These are phyloP conservation scores for Epichloe amarillans DNA, from an alignment of 2,329 filamentous ascomycete species.

Conservation along the genomic window DNA sequence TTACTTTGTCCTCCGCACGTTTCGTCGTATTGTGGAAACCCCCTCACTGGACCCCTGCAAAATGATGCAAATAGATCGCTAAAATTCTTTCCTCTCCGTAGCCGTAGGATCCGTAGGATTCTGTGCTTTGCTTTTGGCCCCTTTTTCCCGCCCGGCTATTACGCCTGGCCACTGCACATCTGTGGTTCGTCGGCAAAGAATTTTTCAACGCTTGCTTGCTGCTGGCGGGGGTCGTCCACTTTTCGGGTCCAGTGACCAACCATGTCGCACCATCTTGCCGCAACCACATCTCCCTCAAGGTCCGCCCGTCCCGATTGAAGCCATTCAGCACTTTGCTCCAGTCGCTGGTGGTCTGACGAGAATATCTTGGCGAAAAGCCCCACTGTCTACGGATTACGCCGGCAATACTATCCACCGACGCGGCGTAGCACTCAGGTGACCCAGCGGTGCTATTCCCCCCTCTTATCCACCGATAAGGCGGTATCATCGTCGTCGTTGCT, in stretches of 20 bases:
- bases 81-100: too few species aligned
- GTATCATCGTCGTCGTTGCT: constrained; percentile 7
- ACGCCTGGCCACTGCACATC: too few species aligned
- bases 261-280: neutral
- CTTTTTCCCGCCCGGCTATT: too few species aligned
- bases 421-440: constrained; percentile 13
- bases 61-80: neutral
- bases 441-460: constrained; percentile 6
- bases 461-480: constrained; percentile 4
- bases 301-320: neutral
- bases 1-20: too few species aligned
- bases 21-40: neutral
- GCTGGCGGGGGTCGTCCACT: constrained; percentile 4
- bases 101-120: too few species aligned
- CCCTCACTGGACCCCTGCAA: too few species aligned
- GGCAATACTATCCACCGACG: constrained; percentile 18
- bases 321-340: neutral
- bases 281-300: constrained; percentile 4
- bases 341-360: neutral
- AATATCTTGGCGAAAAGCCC: constrained; percentile 10
- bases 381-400: constrained; percentile 11
- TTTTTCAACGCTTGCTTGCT: neutral
- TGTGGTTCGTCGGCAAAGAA: neutral
- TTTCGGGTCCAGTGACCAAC: constrained; percentile 2
- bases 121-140: too few species aligned